Base-by-base conservation (phyloP, 1,139 yeast genomes). In the Taphrina deformans region DNA sequence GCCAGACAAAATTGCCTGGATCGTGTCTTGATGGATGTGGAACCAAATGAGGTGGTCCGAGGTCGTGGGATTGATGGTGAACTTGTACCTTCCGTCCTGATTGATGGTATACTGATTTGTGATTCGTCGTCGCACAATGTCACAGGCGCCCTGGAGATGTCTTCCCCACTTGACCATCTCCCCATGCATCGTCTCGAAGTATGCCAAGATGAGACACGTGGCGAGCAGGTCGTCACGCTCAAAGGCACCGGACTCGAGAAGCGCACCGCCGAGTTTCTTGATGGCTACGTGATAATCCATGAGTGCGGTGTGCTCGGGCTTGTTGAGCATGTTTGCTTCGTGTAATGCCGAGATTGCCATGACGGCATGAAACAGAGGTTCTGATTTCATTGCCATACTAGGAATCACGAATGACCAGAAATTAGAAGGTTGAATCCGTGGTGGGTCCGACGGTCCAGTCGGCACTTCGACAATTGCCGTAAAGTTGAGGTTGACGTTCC, bases 331-430 rank as follows among this genome's bases (percentile, higher is more conserved):
- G 35, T 60, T 52, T 1, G 65, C 48, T 27, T 65, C 65, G 51
- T 65, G 69, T 38, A 65, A 23, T 2, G 67, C 68, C 23, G 69
- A 56, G 10, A 67, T 45, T 14, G 69, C 69, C 31, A 67, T 48
- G 16, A 67, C 53, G 23, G 69, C 65, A 38, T 67, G 69, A 40
- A 67, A 58, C n/a, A 67, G 61, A 5, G 69, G 65, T 7, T 66
- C 61, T 10, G 65, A 65, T 1, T 33, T 24, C 40, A 63, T 58
- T 5, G 69, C 66, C 69, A 67, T 65, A 51, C 56, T 62, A 21
- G 69, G 69, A 10, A 67, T 55, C 23, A 65, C 67, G 35, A 60
- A 67, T 4, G 69, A 40, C 69, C 69, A 67, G 31, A 68, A 55
- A 23, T 68, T 66, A 7, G 64, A 55, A 21, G 41, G 52, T 18